A percentile compares a stretch with the other conserved stretches of the same genome.
Evolutionary conservation across 768 basidiomycete species (phyloP).

Genomic region (Pulveroboletus sp.): DNA sequence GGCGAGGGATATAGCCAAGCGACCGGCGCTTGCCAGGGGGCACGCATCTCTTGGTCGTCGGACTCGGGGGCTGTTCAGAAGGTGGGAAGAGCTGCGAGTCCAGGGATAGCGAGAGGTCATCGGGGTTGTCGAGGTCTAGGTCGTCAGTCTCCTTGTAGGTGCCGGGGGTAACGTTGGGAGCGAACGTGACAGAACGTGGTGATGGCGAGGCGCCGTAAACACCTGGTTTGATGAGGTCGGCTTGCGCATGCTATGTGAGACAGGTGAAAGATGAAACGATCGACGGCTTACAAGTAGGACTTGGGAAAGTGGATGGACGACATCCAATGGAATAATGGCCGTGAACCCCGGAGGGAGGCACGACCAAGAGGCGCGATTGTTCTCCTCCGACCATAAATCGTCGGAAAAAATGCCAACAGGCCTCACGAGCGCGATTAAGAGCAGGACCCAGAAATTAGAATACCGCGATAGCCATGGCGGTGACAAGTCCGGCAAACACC

Average conservation of each 20-base stretch:
- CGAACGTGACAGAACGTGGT: conserved; percentile 55
- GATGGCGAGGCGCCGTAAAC: conserved; percentile 41
- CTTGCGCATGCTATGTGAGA: conserved; percentile 18
- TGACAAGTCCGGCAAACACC: too few relatives aligned
- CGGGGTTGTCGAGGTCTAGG: conserved; percentile 15
- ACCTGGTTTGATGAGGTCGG: conserved; percentile 45
- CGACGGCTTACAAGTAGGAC: conserved; percentile 17
- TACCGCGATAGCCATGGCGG: too few relatives aligned
- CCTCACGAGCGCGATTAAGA: too few relatives aligned
- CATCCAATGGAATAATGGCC: conserved; percentile 33
- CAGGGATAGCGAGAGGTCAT: conserved; percentile 31
- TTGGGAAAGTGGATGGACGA: conserved; percentile 39
- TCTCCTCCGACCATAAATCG: conserved; percentile 22
- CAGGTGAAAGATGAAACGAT: not conserved
- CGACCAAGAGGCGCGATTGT: conserved; percentile 23
- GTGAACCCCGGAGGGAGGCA: conserved; percentile 19
- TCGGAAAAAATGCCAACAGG: not conserved
- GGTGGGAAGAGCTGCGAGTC: conserved; percentile 52
- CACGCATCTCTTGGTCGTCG: conserved; percentile 42
- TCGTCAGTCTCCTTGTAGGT: conserved; percentile 42
- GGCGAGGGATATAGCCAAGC: conserved; percentile 38
- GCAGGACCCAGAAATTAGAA: too few relatives aligned
- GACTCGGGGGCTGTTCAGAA: conserved; percentile 37
- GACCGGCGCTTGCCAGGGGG: conserved; percentile 65
- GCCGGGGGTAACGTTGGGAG: conserved; percentile 56